Conservation (phyloP, 345 rosid genomes). For the Aegle marmelos region DNA sequence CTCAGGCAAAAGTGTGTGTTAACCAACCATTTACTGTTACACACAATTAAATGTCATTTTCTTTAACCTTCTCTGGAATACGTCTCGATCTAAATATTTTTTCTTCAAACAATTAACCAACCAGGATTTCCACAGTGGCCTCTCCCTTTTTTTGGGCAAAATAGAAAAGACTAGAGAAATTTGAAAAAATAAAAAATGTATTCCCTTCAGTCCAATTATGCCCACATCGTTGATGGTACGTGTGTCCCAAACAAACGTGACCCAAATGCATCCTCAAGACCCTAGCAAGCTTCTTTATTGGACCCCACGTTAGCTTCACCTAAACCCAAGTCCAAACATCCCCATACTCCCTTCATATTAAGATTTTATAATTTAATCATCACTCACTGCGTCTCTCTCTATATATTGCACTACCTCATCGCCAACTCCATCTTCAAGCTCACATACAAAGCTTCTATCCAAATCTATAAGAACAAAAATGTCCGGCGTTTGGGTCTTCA, state of each 20-base stretch:
- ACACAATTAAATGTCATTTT: constrained; percentile 10
- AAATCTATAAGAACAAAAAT: constrained; percentile 20
- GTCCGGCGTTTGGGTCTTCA: constrained; percentile 88
- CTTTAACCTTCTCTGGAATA: constrained; percentile 16
- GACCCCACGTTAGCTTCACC: constrained; percentile 20
- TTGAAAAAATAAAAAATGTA: constrained; percentile 6
- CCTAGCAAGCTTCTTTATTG: background rate
- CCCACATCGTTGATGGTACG: constrained; percentile 15
- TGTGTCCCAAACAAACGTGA: constrained; percentile 10
- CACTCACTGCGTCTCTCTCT: background rate
- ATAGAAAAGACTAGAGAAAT: background rate
- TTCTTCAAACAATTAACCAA: constrained; percentile 13
- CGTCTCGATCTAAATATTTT: background rate
- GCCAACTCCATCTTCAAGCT: background rate
- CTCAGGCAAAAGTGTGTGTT: background rate
- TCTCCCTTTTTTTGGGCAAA: background rate
- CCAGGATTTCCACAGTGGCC: constrained; percentile 35
- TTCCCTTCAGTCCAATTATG: constrained; percentile 38
- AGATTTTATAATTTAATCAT: no score
- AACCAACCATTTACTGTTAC: background rate
- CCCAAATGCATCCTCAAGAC: constrained; percentile 8
- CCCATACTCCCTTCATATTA: constrained; percentile 2
- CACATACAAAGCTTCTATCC: background rate
- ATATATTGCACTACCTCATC: background rate
- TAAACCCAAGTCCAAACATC: constrained; percentile 23